Evolutionary conservation across 345 rosid species (phyloP).

Genomic region (Iberis pinnata): DNA sequence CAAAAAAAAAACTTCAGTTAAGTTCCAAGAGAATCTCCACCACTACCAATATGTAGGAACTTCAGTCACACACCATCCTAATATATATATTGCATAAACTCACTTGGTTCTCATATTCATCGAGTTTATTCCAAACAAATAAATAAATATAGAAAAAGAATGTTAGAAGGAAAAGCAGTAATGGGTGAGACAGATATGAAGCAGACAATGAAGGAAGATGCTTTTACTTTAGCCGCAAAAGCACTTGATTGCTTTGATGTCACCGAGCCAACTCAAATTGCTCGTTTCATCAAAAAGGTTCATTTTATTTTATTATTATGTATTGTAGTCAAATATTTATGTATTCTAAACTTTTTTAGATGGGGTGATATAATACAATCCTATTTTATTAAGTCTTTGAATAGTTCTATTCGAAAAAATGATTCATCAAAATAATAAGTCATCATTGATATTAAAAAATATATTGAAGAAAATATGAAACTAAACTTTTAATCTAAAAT

Average conservation of each 20-base stretch:
- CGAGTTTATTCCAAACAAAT: not conserved
- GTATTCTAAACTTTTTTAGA: too few relatives aligned
- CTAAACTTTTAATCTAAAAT: too few relatives aligned
- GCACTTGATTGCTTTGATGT: slow-evolving; percentile 76
- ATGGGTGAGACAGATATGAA: slow-evolving; percentile 78
- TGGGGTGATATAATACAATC: too few relatives aligned
- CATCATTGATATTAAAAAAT: too few relatives aligned
- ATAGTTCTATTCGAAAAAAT: too few relatives aligned
- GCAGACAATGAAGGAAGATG: slow-evolving; percentile 66
- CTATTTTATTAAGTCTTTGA: too few relatives aligned
- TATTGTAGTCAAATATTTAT: too few relatives aligned
- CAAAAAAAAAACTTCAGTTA: slow-evolving; percentile 12
- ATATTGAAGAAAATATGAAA: too few relatives aligned
- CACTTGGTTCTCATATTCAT: slow-evolving; percentile 12
- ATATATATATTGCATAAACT: not conserved
- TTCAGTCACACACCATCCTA: slow-evolving; percentile 18
- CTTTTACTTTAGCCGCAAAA: slow-evolving; percentile 59
- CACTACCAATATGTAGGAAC: slow-evolving; percentile 24
- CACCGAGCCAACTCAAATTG: slow-evolving; percentile 60
- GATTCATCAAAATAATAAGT: too few relatives aligned
- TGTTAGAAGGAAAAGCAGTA: slow-evolving; percentile 87
- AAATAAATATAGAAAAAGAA: slow-evolving; percentile 5
- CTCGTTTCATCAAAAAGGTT: slow-evolving; percentile 74
- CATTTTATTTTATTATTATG: too few relatives aligned
- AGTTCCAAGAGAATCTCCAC: slow-evolving; percentile 25